These are phyloP conservation scores for Cerrena zonata DNA, from an alignment of 1,284 basidiomycete genomes.

Conservation along the genomic window DNA sequence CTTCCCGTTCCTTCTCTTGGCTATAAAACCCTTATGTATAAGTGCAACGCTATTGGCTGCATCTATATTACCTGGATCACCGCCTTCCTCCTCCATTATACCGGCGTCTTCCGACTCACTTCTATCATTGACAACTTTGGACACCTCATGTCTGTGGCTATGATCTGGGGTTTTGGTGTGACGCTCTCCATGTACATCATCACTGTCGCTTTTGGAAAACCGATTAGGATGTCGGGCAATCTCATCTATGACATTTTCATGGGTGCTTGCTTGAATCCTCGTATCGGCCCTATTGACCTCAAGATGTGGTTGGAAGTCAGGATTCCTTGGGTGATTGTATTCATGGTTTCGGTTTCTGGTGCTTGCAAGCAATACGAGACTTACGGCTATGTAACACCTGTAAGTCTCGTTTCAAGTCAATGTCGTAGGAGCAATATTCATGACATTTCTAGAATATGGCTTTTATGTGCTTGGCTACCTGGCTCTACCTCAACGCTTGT, in stretches of 20 bases:
- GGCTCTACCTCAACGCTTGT: constrained; percentile 92
- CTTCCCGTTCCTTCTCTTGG: constrained; percentile 87
- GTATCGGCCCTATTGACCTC: constrained; percentile 88
- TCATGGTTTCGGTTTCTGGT: constrained; percentile 88
- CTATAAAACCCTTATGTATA: constrained; percentile 91
- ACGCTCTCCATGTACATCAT: constrained; percentile 78
- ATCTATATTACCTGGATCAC: constrained; percentile 84
- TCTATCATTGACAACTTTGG: constrained; percentile 97
- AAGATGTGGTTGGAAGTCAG: constrained; percentile 99
- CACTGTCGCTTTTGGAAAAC: constrained; percentile 71
- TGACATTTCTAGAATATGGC: constrained; percentile 91
- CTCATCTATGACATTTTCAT: constrained; percentile 94
- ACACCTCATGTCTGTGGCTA: constrained; percentile 91
- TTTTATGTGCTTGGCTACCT: constrained; percentile 94
- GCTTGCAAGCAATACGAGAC: constrained; percentile 93
- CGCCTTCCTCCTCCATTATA: constrained; percentile 73
- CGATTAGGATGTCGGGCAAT: constrained; percentile 90
- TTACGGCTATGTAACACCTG: constrained; percentile 87
- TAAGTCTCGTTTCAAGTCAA: constrained; percentile 33
- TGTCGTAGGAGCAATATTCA: no score
- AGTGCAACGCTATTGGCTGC: constrained; percentile 89
- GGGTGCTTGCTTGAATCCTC: constrained; percentile 92
- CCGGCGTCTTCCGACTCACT: constrained; percentile 83
- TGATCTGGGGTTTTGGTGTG: constrained; percentile 84
- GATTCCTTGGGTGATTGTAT: constrained; percentile 94